These are phyloP conservation scores for Microbotryum silenes-acaulis DNA, from an alignment of 1,284 basidiomycete species.

Conservation along the genomic window DNA sequence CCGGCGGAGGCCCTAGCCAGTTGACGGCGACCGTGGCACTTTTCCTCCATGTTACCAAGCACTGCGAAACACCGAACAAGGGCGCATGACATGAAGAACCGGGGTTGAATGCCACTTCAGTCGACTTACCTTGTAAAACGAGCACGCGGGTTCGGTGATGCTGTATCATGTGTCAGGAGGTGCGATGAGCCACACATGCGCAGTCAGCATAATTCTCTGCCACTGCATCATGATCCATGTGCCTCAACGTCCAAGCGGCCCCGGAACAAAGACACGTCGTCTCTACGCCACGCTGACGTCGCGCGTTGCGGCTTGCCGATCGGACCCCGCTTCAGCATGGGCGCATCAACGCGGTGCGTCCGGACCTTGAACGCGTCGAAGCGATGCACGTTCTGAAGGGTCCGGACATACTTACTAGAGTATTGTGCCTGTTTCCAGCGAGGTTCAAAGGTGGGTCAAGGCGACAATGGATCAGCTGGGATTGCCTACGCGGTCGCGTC, in stretches of 20 bases:
- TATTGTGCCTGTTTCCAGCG: conserved; percentile 4
- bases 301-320: no score
- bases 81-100: neutral
- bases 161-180: conserved; percentile 7
- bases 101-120: neutral
- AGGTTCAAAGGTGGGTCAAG: neutral
- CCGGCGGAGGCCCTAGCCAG: conserved; percentile 27
- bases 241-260: no score
- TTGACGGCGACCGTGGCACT: conserved; percentile 27
- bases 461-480: neutral
- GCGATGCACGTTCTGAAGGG: no score
- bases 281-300: no score
- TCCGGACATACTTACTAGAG: conserved; percentile 15
- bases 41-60: conserved; percentile 25
- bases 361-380: no score
- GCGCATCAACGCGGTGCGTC: no score
- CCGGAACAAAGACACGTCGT: neutral
- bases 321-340: no score
- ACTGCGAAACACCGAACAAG: conserved; percentile 1
- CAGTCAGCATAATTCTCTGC: neutral
- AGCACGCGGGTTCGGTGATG: conserved; percentile 28
- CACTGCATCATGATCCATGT: neutral
- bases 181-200: neutral
- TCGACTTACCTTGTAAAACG: conserved; percentile 17
- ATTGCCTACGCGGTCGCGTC: neutral